These are phyloP conservation scores for Drechslerella stenobrocha DNA, from an alignment of 2,329 filamentous ascomycete genomes.

Conservation along the genomic window DNA sequence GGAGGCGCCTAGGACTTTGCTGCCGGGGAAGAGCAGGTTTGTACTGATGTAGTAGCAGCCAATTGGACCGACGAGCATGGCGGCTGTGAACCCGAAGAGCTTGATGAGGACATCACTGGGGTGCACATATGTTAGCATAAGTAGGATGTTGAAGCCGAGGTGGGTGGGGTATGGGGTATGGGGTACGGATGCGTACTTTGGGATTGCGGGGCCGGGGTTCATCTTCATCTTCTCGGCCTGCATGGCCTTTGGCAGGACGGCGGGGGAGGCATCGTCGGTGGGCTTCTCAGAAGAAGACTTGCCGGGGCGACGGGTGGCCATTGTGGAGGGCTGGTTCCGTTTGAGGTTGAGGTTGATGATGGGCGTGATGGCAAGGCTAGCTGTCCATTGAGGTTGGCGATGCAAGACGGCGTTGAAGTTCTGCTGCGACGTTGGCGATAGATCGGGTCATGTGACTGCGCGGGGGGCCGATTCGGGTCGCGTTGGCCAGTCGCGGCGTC, in stretches of 20 bases:
- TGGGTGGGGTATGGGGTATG: slow-evolving; percentile 1
- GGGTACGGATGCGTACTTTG: slow-evolving; percentile 72
- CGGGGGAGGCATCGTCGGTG: slow-evolving; percentile 61
- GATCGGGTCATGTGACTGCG: slow-evolving; percentile 2
- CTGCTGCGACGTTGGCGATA: too few relatives aligned
- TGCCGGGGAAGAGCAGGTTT: slow-evolving; percentile 76
- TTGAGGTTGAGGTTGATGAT: not conserved
- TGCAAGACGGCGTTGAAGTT: not conserved
- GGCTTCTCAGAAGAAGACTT: slow-evolving; percentile 63
- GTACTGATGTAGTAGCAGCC: slow-evolving; percentile 84
- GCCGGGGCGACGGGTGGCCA: slow-evolving; percentile 72
- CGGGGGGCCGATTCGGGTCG: not conserved
- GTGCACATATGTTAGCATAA: not conserved
- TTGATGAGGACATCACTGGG: slow-evolving; percentile 81
- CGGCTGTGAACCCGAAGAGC: slow-evolving; percentile 83
- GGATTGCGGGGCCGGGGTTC: slow-evolving; percentile 60
- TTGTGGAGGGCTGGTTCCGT: slow-evolving; percentile 54
- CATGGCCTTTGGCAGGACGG: slow-evolving; percentile 54
- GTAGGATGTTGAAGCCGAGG: not conserved
- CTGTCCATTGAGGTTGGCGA: not conserved
- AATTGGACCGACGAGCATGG: slow-evolving; percentile 86
- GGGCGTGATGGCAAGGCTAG: not conserved
- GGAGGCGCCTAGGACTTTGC: slow-evolving; percentile 54
- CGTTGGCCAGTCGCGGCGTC: not conserved
- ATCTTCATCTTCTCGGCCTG: slow-evolving; percentile 63